phyloP scores from a whole-genome alignment of 441 rosid genomes.

The Eutrema salsugineum region DNA sequence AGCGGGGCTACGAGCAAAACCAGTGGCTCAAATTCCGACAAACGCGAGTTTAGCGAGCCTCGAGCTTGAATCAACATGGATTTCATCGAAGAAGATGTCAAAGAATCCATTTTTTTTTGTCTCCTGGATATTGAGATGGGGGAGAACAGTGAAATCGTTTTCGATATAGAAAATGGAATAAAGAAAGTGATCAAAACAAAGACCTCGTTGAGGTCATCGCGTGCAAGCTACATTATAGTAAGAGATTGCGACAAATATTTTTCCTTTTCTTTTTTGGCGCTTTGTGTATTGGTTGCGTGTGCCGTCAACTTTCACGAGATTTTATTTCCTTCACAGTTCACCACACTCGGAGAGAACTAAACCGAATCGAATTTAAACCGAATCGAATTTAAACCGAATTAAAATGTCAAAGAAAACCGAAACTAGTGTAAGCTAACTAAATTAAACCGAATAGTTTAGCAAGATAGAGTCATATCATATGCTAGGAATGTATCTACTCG shows the following conservation, averaged over 20 bases:
- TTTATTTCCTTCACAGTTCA: no score
- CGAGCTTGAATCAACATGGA: conserved; percentile 38
- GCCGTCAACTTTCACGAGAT: neutral
- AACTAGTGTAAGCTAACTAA: neutral
- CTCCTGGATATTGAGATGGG: neutral
- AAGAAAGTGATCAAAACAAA: neutral
- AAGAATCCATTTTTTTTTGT: conserved; percentile 30
- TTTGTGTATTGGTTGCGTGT: conserved; percentile 22
- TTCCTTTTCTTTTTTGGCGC: neutral
- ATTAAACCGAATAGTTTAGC: neutral
- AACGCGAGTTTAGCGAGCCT: conserved; percentile 51
- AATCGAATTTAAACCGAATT: neutral
- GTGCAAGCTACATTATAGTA: neutral
- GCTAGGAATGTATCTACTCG: no score
- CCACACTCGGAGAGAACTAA: neutral
- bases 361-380: neutral
- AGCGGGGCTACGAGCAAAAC: conserved; percentile 58
- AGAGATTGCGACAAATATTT: neutral
- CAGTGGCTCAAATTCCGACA: conserved; percentile 74
- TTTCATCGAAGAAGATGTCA: conserved; percentile 20
- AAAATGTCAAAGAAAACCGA: no score
- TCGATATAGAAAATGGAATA: neutral
- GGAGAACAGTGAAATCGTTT: neutral
- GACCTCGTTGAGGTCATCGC: neutral
- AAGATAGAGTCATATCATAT: no score